A percentile compares a stretch with the other conserved stretches of the same genome.
Conservation (phyloP, 2,329 filamentous ascomycete species). For the Scedosporium dehoogii region DNA sequence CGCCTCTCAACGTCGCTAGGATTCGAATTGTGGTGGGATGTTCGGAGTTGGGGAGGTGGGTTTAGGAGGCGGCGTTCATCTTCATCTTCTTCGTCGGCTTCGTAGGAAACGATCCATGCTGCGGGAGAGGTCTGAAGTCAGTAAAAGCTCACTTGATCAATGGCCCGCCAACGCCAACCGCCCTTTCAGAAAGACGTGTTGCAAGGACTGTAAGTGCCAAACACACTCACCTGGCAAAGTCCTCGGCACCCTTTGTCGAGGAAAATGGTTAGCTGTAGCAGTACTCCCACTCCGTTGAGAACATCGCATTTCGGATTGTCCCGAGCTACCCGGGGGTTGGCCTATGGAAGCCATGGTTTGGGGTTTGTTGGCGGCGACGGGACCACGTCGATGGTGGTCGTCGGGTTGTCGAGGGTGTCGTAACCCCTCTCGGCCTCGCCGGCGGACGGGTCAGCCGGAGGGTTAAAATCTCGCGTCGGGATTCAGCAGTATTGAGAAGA, state of each 20-base stretch:
- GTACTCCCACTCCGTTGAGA: slow-evolving; percentile 6
- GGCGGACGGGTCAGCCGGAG: background rate
- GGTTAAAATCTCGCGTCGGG: background rate
- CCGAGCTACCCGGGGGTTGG: slow-evolving; percentile 4
- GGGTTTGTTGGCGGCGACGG: background rate
- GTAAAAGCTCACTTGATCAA: background rate
- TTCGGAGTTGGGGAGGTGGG: slow-evolving; percentile 26
- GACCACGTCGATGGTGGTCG: background rate
- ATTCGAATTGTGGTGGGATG: slow-evolving; percentile 30
- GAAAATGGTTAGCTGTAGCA: slow-evolving; percentile 2
- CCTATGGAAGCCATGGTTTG: slow-evolving; percentile 2
- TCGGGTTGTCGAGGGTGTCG: background rate
- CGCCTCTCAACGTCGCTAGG: slow-evolving; percentile 29
- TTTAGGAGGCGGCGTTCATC: slow-evolving; percentile 21
- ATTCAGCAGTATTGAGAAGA: background rate
- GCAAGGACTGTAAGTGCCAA: background rate
- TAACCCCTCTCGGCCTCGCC: background rate
- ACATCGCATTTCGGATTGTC: slow-evolving; percentile 5
- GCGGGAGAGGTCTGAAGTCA: slow-evolving; percentile 9
- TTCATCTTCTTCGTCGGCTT: slow-evolving; percentile 29
- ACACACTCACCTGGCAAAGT: slow-evolving; percentile 19
- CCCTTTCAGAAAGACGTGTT: background rate
- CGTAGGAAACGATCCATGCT: slow-evolving; percentile 43
- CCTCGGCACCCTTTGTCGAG: slow-evolving; percentile 17
- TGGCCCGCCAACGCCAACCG: no score